These are phyloP conservation scores for Zygotorulaspora florentina DNA, from an alignment of 805 yeast species.

Conservation along the genomic window DNA sequence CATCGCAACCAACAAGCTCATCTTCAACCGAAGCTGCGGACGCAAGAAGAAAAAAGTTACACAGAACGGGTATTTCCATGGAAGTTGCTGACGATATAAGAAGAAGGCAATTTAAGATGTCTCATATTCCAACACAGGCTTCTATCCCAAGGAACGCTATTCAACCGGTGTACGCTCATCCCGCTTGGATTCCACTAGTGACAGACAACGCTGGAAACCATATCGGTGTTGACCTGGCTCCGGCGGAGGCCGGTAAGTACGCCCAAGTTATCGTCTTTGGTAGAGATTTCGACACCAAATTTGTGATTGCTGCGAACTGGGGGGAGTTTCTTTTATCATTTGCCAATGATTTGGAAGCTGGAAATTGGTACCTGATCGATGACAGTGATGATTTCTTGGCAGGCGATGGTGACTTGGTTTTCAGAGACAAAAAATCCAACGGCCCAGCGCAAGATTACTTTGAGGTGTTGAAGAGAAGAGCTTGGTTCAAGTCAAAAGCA, in stretches of 20 bases:
- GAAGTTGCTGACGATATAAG: slow-evolving; percentile 24
- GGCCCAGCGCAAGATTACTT: slow-evolving; percentile 43
- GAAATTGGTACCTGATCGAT: slow-evolving; percentile 69
- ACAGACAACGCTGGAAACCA: slow-evolving; percentile 90
- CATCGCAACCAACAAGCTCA: slow-evolving; percentile 17
- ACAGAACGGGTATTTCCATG: slow-evolving; percentile 23
- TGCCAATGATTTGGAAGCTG: slow-evolving; percentile 83
- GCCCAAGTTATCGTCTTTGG: slow-evolving; percentile 95
- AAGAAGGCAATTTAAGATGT: slow-evolving; percentile 37
- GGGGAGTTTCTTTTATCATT: slow-evolving; percentile 80
- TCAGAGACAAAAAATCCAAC: slow-evolving; percentile 54
- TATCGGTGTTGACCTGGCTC: slow-evolving; percentile 83
- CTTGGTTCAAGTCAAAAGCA: slow-evolving; percentile 20
- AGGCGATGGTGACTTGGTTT: slow-evolving; percentile 71
- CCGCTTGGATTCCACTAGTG: slow-evolving; percentile 86
- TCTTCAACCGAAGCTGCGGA: slow-evolving; percentile 28
- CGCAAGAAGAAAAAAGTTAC: slow-evolving; percentile 18
- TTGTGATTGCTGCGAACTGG: slow-evolving; percentile 80
- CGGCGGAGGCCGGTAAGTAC: slow-evolving; percentile 71
- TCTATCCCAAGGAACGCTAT: slow-evolving; percentile 76
- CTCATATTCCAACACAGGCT: slow-evolving; percentile 48
- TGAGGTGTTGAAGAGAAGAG: slow-evolving; percentile 38
- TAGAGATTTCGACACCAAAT: slow-evolving; percentile 88
- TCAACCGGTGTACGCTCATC: slow-evolving; percentile 77
- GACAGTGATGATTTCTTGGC: slow-evolving; percentile 63